Evolutionary conservation across 1,284 basidiomycete species (phyloP), one percentile per base, ranked within the genome.

Genomic region (Fomitopsis schrenkii): DNA sequence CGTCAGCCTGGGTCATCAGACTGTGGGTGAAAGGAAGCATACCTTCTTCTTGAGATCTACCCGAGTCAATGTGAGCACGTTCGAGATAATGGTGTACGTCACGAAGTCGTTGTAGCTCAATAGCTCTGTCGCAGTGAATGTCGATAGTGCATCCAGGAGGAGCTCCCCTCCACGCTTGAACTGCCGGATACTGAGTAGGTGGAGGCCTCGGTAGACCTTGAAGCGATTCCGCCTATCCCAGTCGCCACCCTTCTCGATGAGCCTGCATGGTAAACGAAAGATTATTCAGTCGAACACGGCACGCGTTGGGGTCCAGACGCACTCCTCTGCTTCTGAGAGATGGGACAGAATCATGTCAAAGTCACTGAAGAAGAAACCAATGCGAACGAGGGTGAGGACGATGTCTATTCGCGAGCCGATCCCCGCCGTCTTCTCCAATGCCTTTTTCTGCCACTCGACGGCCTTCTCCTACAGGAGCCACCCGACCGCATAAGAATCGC

Each of bases 171-270:
- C 89, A 26, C 75, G 85, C 74, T 86, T 90, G 79, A 88, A 94
- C 77, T 89, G 88, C 61, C 97, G 90, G 62, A 95, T 90, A 19
- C 94, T 93, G 40, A 97, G 79, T 36, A 91, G 79, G 72, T 97
- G 92, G 1, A 97, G 78, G 44, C 92, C 96, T 59, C 89, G 87
- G 79, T 99, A 99, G 44, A 98, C 97, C 75, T 98, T 99, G 67
- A 98, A 86, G 52, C 96, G 85, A 74, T 98, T 99, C 36, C 95
- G 85, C 60, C 97, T 83, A 75, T 99, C 97, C 97, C 97, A 99
- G 76, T 99, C 97, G 53, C 97, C 97, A 2, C 97, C 97, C 73
- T 95, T 87, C 69, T 98, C 95, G 57, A 98, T 92, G 40, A 98
- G 79, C 64, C 94, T 96, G 70, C 5, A 17, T 28, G 19, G 26